Evolutionary conservation across 176 grass and related monocot species (phyloP).

Genomic region (Triticum aestivum): DNA sequence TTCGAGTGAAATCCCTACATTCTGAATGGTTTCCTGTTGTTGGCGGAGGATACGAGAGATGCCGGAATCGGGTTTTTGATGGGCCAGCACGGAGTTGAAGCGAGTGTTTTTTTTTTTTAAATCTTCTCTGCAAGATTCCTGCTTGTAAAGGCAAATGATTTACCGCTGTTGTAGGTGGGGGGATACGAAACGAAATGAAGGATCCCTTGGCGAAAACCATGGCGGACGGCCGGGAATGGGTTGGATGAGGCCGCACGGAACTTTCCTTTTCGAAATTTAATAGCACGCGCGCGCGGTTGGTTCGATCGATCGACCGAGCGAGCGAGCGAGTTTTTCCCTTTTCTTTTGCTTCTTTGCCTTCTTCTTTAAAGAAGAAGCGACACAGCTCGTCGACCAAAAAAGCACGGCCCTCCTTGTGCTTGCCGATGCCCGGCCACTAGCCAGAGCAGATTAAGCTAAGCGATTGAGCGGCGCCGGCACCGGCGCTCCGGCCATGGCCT

Average conservation of each 20-base stretch:
- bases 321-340: background rate
- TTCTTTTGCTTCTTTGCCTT: too few species aligned
- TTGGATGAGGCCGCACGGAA: conserved; percentile 30
- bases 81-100: too few species aligned
- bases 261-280: conserved; percentile 37
- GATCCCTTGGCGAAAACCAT: background rate
- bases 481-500: conserved; percentile 50
- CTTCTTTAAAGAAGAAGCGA: conserved; percentile 31
- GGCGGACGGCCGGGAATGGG: conserved; percentile 1
- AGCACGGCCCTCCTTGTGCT: conserved; percentile 50
- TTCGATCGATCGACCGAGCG: background rate
- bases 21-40: background rate
- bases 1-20: background rate
- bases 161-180: background rate
- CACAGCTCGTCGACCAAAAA: conserved; percentile 4
- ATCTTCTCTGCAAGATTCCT: too few species aligned
- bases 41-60: background rate
- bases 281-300: conserved; percentile 14
- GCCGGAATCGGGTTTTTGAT: background rate
- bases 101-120: too few species aligned
- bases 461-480: conserved; percentile 37
- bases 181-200: background rate
- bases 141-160: background rate
- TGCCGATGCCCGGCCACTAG: conserved; percentile 58
- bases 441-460: background rate